Evolutionary conservation across 352 stramenopile species (phyloP), one percentile per base, ranked within the genome.

Genomic region (Globisporangium solare): DNA sequence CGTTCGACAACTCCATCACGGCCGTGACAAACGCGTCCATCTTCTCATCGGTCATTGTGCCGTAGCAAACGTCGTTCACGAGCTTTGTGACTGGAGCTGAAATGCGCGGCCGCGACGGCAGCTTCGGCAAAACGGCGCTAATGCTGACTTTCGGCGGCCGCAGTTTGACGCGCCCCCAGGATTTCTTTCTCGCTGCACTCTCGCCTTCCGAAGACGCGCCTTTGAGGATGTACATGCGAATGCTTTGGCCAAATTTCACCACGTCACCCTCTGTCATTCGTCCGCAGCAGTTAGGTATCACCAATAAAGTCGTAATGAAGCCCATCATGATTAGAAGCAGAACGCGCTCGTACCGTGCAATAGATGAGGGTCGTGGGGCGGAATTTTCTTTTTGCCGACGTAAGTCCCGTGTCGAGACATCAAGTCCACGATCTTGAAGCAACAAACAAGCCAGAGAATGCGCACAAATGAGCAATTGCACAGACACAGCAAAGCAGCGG

Each of bases 371-470:
- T 95, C 86, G 24, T 95, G 86, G 0, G 86, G 86, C 7, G 86
- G 83, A 35, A 95, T 76, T 67, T 95, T 93, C 56, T 88, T 92
- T 20, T 79, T 73, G 3, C 75, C 76, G 20, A 95, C 82, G 49
- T 87, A 94, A 43, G 86, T 95, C 18, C 86, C 86, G 50, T 95
- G 86, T 10, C 86, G 82, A 20, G 86, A 95, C 86, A 95, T 95
- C 14, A 95, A 63, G 48, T 95, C 86, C 52, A 93, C 84, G 46
- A 95, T 73, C 86, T 95, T 67, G 18, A 50, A 40, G 42, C 43
- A 5, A 54, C 47, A 64, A 37, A 11, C 21, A 20, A 49, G n/a
- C 15, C 18, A 24, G 39, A 50, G 17, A 42, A 4, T 32, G 35
- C 60, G 11, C 2, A 43, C 7, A 7, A 58, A 20, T 27, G 27